Evolutionary conservation across 345 rosid species (phyloP), one percentile per base, ranked within the genome.

Genomic region (Gossypium herbaceum): DNA sequence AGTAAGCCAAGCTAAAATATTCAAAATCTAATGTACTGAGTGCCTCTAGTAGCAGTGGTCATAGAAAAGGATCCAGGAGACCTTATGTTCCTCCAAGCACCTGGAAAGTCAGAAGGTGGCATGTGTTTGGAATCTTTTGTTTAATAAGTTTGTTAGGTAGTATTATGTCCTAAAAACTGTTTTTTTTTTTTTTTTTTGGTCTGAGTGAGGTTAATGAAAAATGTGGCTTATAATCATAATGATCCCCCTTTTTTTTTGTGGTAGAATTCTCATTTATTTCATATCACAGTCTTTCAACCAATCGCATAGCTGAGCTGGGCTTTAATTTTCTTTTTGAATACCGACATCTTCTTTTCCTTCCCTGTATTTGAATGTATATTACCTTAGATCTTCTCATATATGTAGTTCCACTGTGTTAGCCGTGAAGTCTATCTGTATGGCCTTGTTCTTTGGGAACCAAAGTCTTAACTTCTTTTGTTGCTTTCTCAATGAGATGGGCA

Each of bases 51-150:
- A 9, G 41, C 57, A 24, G 9, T 68, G 19, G 9, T 48, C 57
- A 15, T 48, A 48, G 43, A 24, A 68, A 57, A 47, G 56, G 39
- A 68, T 13, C 57, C 72, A 15, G 20, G 57, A 48, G 20, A 68
- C 57, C 29, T 45, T 20, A 50, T 50, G 58, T 68, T 25, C 9
- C 22, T 48, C 24, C 41, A 24, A 68, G 58, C 43, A 16, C 41
- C 56, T 68, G 44, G 51, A 50, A 67, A 20, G 71, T 47, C 12
- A 22, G 47, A 67, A 67, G 56, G 55, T 47, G 39, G 41, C 39
- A 67, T 45, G 54, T 45, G 52, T 20, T 66, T 66, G 71, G 71
- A 67, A 47, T 67, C 2, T 45, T 29, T 67, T 67, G n/a, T 44
- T 44, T 44, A 11, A 8, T 12, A 47, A 22, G 12, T 47, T 67